phyloP scores from a whole-genome alignment of 768 basidiomycete species.

The Auriscalpium vulgare region DNA sequence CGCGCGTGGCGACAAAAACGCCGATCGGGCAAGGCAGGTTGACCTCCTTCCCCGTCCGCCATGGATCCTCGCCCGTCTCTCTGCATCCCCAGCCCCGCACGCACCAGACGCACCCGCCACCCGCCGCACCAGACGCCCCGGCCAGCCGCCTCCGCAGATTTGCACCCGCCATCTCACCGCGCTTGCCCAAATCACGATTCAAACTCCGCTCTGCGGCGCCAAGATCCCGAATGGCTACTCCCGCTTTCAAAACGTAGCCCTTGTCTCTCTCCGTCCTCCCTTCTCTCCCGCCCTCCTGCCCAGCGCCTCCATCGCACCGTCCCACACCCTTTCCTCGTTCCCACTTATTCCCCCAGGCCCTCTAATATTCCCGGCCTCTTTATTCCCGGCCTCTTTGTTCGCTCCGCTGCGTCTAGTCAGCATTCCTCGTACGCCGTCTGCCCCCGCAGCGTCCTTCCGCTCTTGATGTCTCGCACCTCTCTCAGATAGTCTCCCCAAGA shows the following conservation, averaged over 20 bases:
- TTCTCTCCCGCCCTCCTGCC: conserved; percentile 1
- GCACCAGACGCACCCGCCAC: not conserved
- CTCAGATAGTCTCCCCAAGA: not conserved
- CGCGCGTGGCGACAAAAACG: conserved; percentile 14
- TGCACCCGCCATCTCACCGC: too few species aligned
- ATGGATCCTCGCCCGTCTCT: conserved; percentile 1
- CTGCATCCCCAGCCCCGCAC: not conserved
- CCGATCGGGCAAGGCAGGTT: conserved; percentile 15
- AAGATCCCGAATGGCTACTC: conserved; percentile 15
- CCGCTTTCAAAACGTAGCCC: conserved; percentile 13
- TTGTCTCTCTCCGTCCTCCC: conserved; percentile 1
- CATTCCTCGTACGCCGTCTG: too few species aligned
- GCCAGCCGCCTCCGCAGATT: not conserved
- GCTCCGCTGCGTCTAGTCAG: too few species aligned
- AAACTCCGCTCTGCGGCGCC: conserved; percentile 17
- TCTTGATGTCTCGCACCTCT: not conserved
- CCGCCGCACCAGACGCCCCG: not conserved
- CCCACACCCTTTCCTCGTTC: not conserved
- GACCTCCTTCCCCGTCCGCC: not conserved
- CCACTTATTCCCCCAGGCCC: too few species aligned
- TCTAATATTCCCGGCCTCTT: too few species aligned
- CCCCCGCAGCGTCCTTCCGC: not conserved
- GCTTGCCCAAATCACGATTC: conserved; percentile 2
- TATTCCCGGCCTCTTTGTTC: too few species aligned
- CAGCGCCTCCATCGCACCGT: not conserved